A percentile compares a stretch with the other conserved stretches of the same genome.
Evolutionary conservation across 179 eudicot species (phyloP).

Genomic region (Vitellaria paradoxa): DNA sequence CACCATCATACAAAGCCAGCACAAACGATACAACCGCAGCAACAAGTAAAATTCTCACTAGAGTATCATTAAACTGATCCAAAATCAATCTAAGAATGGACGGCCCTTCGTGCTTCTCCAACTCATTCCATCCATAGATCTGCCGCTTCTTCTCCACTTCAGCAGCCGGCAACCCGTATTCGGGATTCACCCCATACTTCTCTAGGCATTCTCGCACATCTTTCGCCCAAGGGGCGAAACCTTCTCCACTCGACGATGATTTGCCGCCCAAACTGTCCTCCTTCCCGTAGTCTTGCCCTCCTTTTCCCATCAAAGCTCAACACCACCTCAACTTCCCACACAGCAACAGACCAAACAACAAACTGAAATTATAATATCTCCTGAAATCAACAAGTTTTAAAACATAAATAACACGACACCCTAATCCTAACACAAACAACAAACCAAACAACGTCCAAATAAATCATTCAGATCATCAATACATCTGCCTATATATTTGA

Average conservation of each 20-base stretch:
- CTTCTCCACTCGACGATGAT: slow-evolving; percentile 24
- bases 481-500: no score
- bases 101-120: slow-evolving; percentile 74
- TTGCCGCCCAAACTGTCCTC: slow-evolving; percentile 26
- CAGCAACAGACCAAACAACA: not conserved
- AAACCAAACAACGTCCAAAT: not conserved
- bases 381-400: not conserved
- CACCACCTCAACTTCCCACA: not conserved
- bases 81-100: slow-evolving; percentile 61
- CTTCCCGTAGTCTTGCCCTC: slow-evolving; percentile 47
- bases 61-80: slow-evolving; percentile 79
- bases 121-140: slow-evolving; percentile 58
- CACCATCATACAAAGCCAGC: slow-evolving; percentile 72
- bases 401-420: not conserved
- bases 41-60: slow-evolving; percentile 67
- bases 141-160: slow-evolving; percentile 48
- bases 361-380: not conserved
- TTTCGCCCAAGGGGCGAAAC: slow-evolving; percentile 50
- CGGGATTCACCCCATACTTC: slow-evolving; percentile 43
- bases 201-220: slow-evolving; percentile 61
- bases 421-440: not conserved
- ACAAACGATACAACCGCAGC: slow-evolving; percentile 80
- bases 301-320: slow-evolving; percentile 53
- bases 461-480: no score
- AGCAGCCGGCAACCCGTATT: slow-evolving; percentile 43